Base-by-base conservation (phyloP, 805 yeast genomes). In the Teunomyces funiuensis region DNA sequence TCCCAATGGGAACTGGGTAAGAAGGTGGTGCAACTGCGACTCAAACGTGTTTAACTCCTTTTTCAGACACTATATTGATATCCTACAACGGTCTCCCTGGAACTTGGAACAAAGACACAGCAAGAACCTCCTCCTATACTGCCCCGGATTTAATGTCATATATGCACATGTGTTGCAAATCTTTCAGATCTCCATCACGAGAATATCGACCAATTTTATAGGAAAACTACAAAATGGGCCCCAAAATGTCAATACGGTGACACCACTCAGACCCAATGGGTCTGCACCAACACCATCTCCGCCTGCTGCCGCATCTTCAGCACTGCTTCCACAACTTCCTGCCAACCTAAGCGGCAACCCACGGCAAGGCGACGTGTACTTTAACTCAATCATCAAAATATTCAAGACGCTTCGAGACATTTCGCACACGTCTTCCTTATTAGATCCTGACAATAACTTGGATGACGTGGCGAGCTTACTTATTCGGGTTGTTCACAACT, bases 1-100 rank as follows among this genome's bases (percentile, higher is more conserved):
- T 45, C 80, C 85, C 6, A 73, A 65, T 43, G 86, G 84, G 5
- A 53, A 69, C 18, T 82, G 88, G 88, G 82, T 79, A 7, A 64
- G 72, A 42, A 65, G 80, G 49, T 82, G 87, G 87, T 68, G 74
- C 40, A 64, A 71, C 38, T 62, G 74, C 42, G 84, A 79, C 46
- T 66, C 79, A 41, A 82, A 79, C 50, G 62, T 82, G 2, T 82
- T 82, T 58, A 71, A 74, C 44, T 77, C 85, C 1, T 82, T 82
- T 47, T 63, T 81, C 37, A 73, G 83, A 44, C 86, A 82, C 55
- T 82, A 79, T 51, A 54, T 79, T 13, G 54, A 48, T 14, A 52
- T 74, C 5, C 31, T 55, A 5, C 49, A 52, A 23, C 39, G 40
- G 5, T 33, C 39, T 25, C 11, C 19, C 6, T 19, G 39, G 4